Conservation (phyloP, 2,329 filamentous ascomycete genomes). For the Cytospora schulzeri region DNA sequence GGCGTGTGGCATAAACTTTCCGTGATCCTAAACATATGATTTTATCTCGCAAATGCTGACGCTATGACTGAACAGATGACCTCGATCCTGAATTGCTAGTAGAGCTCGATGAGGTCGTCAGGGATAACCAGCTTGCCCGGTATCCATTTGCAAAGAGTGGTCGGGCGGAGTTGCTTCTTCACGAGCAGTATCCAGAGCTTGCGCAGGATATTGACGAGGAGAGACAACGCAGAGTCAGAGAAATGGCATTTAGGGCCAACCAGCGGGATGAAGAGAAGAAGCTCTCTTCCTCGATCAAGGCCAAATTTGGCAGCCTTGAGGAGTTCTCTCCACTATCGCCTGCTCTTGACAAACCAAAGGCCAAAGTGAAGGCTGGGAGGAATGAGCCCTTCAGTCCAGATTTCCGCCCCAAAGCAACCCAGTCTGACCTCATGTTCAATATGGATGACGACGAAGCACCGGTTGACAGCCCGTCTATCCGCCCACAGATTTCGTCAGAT, state of each 20-base stretch:
- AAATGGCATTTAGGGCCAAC: constrained; percentile 69
- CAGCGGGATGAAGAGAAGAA: constrained; percentile 68
- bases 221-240: constrained; percentile 69
- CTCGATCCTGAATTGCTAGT: constrained; percentile 81
- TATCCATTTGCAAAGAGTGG: constrained; percentile 78
- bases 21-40: not conserved
- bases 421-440: constrained; percentile 82
- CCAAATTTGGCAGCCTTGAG: constrained; percentile 65
- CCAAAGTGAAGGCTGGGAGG: constrained; percentile 47
- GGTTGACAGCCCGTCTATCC: constrained; percentile 36
- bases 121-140: constrained; percentile 77
- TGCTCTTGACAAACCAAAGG: constrained; percentile 48
- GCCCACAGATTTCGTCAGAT: constrained; percentile 31
- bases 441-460: constrained; percentile 78
- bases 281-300: constrained; percentile 60
- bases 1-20: not conserved
- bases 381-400: constrained; percentile 67
- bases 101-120: constrained; percentile 79
- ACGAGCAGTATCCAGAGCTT: constrained; percentile 65
- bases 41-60: not conserved
- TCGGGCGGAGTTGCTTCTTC: constrained; percentile 66
- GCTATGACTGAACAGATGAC: constrained; percentile 50
- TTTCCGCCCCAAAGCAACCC: constrained; percentile 68
- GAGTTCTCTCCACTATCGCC: constrained; percentile 51
- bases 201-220: constrained; percentile 69